Percentiles rank a stretch among this genome's conserved stretches.
Conservation (phyloP, 805 yeast species). For the Teunomyces aglyptinius region DNA sequence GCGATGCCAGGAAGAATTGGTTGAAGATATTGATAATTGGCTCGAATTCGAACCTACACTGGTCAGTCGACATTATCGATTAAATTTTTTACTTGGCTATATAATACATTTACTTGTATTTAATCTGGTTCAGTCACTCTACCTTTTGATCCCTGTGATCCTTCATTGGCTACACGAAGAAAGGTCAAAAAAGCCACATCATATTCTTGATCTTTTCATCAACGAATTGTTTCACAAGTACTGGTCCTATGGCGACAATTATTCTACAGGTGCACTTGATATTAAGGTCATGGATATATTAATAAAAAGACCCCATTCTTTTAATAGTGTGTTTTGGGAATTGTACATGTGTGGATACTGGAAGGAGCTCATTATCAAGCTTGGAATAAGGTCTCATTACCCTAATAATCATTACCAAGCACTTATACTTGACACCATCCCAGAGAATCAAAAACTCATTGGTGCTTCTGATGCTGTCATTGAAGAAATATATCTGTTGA, state of each 20-base stretch:
- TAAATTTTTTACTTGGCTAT: constrained; percentile 32
- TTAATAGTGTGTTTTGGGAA: constrained; percentile 22
- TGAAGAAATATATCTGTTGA: constrained; percentile 9
- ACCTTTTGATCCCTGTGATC: constrained; percentile 31
- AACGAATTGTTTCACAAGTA: constrained; percentile 20
- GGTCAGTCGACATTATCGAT: constrained; percentile 19
- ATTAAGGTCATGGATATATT: constrained; percentile 11
- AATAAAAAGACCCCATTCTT: constrained; percentile 10
- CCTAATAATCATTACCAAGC: constrained; percentile 16
- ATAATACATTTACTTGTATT: constrained; percentile 32
- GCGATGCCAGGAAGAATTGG: constrained; percentile 20
- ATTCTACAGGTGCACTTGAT: constrained; percentile 13
- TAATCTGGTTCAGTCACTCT: constrained; percentile 32
- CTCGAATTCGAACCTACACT: constrained; percentile 30
- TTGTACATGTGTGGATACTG: constrained; percentile 29
- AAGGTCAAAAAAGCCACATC: background rate
- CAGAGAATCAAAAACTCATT: constrained; percentile 15
- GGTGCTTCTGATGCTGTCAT: background rate
- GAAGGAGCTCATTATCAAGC: constrained; percentile 19
- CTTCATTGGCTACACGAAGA: constrained; percentile 39
- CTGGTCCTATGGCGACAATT: constrained; percentile 18
- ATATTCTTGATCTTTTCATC: background rate
- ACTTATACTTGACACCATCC: constrained; percentile 23
- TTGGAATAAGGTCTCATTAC: constrained; percentile 4
- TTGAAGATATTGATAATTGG: constrained; percentile 39